Conservation (phyloP, 2,329 filamentous ascomycete genomes). For the Fusarium denticulatum region DNA sequence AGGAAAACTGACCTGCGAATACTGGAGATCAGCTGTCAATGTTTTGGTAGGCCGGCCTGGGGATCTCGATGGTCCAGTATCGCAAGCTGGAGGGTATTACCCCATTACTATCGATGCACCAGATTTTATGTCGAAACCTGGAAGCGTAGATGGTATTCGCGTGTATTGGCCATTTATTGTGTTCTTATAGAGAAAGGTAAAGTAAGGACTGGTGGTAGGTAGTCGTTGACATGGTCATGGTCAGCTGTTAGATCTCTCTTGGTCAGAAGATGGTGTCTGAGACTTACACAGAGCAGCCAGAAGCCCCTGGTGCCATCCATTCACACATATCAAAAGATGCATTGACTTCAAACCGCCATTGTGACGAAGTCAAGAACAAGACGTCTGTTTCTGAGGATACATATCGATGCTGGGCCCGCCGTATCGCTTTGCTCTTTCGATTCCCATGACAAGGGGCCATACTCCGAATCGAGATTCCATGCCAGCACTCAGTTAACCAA, state of each 20-base stretch:
- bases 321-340: neutral
- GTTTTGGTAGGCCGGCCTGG: neutral
- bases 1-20: neutral
- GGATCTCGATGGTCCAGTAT: neutral
- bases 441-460: too few species aligned
- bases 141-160: neutral
- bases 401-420: too few species aligned
- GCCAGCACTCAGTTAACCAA: neutral
- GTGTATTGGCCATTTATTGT: neutral
- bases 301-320: too few species aligned
- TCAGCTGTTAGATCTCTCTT: too few species aligned
- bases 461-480: rapidly evolving
- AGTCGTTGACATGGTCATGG: neutral
- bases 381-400: neutral
- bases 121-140: too few species aligned
- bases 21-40: rapidly evolving
- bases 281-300: neutral
- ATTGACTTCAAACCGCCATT: neutral
- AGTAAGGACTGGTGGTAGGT: neutral
- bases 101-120: too few species aligned
- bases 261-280: neutral
- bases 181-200: neutral
- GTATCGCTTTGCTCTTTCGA: neutral
- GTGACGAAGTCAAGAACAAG: neutral
- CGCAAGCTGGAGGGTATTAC: neutral